phyloP scores from a whole-genome alignment of 192 early-diverging fungal species.

The Dimargaris verticillata region DNA sequence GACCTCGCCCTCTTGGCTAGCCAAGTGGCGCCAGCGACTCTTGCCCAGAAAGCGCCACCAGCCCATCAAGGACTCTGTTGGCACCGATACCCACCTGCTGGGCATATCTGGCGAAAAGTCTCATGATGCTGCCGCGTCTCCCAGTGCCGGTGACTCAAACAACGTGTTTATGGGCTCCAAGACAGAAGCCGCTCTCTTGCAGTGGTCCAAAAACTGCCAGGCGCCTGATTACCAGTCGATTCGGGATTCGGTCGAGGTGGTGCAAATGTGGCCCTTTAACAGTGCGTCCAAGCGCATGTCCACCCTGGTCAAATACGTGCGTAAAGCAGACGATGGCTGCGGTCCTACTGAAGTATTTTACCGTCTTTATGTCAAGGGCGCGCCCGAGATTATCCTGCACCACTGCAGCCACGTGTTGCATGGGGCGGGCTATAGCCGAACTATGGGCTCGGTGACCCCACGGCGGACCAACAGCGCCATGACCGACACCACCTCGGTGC shows the following conservation, averaged over 20 bases:
- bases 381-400: conserved; percentile 68
- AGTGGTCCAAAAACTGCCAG: conserved; percentile 49
- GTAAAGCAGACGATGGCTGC: conserved; percentile 16
- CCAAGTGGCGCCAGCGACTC: too few species aligned
- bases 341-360: conserved; percentile 28
- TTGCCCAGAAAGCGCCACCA: neutral
- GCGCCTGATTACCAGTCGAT: conserved; percentile 42
- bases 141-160: too few species aligned
- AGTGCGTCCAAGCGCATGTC: conserved; percentile 89
- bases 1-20: neutral
- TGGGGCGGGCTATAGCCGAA: neutral
- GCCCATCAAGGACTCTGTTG: neutral
- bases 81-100: neutral
- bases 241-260: conserved; percentile 40
- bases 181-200: conserved; percentile 84
- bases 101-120: neutral
- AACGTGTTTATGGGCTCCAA: conserved; percentile 89
- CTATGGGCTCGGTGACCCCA: too few species aligned
- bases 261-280: conserved; percentile 78
- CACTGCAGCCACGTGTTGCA: conserved; percentile 38
- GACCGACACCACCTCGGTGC: neutral
- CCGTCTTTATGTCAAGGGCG: conserved; percentile 86
- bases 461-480: neutral
- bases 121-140: conserved; percentile 14
- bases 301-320: conserved; percentile 48